Percentiles rank a stretch among this genome's conserved stretches.
phyloP scores from a whole-genome alignment of 495 filamentous ascomycete species.

The Xylaria castorea region DNA sequence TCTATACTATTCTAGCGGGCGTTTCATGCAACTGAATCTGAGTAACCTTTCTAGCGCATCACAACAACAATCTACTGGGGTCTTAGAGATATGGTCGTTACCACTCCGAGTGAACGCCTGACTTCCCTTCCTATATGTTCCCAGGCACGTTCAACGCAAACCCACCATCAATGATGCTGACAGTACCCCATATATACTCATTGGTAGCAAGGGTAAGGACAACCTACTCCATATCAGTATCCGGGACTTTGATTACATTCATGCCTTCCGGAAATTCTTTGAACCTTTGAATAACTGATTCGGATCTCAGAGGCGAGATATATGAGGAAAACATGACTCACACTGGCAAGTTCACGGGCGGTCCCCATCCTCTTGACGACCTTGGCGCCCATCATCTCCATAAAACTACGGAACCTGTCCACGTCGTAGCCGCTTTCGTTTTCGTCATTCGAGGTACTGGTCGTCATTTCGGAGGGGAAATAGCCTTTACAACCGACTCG shows the following conservation, averaged over 20 bases:
- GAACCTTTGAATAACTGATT: neutral
- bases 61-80: neutral
- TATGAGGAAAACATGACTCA: slow-evolving; percentile 15
- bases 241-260: neutral
- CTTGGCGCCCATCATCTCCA: slow-evolving; percentile 29
- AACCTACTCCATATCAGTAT: slow-evolving; percentile 24
- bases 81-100: neutral
- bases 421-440: slow-evolving; percentile 51
- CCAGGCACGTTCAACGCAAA: slow-evolving; percentile 13
- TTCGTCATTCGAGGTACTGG: slow-evolving; percentile 55
- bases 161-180: slow-evolving; percentile 30
- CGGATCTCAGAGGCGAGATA: neutral
- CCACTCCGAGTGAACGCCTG: neutral
- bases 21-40: neutral
- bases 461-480: slow-evolving; percentile 76
- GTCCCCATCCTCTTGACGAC: slow-evolving; percentile 39
- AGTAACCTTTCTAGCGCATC: neutral
- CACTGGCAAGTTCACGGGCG: slow-evolving; percentile 37
- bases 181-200: slow-evolving; percentile 39
- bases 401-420: slow-evolving; percentile 19
- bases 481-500: slow-evolving; percentile 29
- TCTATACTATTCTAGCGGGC: neutral
- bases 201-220: slow-evolving; percentile 37
- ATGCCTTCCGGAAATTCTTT: neutral
- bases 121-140: neutral